Percentiles rank a stretch among this genome's conserved stretches.
Conservation (phyloP, 2,329 filamentous ascomycete genomes). For the Pseudogymnoascus sp. region DNA sequence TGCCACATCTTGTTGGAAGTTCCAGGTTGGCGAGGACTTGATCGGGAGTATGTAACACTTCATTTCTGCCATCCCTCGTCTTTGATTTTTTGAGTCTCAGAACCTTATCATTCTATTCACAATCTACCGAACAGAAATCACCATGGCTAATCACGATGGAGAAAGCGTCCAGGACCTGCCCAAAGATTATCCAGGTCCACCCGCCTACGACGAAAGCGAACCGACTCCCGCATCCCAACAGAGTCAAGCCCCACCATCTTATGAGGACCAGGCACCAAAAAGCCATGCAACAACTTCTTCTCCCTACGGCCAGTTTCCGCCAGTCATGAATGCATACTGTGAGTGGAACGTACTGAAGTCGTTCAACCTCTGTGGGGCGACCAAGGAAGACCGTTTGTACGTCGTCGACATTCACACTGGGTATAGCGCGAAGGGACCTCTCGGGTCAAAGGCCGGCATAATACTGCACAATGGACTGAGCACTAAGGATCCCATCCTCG, state of each 20-base stretch:
- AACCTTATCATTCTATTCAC: neutral
- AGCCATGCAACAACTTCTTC: neutral
- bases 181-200: neutral
- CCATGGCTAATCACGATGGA: neutral
- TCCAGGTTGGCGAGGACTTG: neutral
- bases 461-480: conserved; percentile 17
- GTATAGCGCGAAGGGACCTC: conserved; percentile 12
- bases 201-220: neutral
- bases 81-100: neutral
- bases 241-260: neutral
- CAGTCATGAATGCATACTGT: conserved; percentile 16
- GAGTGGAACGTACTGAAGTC: conserved; percentile 11
- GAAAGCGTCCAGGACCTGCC: neutral
- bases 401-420: conserved; percentile 18
- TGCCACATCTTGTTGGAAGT: neutral
- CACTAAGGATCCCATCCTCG: conserved; percentile 17
- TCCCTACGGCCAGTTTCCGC: conserved; percentile 19
- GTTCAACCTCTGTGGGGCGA: conserved; percentile 14
- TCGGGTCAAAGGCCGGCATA: conserved; percentile 15
- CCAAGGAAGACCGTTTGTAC: conserved; percentile 16
- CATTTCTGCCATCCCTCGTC: neutral
- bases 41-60: neutral
- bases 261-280: neutral
- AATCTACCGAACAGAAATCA: neutral
- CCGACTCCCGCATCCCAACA: neutral